Evolutionary conservation across 2,329 filamentous ascomycete species (phyloP), one percentile per base, ranked within the genome.

Genomic region (Periglandula ipomoeae): DNA sequence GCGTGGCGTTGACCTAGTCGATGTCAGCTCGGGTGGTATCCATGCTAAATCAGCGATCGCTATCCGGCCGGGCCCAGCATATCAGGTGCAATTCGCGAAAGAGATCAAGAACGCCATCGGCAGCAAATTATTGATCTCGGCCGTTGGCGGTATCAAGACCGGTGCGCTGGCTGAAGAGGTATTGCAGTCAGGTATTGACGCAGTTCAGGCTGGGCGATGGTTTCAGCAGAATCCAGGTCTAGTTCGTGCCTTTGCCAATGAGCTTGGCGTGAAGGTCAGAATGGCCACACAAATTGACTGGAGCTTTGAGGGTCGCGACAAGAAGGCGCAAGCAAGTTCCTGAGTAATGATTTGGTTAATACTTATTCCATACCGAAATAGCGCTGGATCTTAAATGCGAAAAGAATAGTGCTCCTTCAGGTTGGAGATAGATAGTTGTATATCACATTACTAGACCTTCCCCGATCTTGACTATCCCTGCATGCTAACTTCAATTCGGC

Each of bases 1-100:
- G 1, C 71, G 67, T 11, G 87, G 87, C 2, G 79, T 91, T 3
- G 87, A 93, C 61, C 68, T 93, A 2, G 68, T 93, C 1, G 88
- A 93, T 58, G 76, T 90, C 8, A 84, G 79, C 1, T 78, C 75
- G 2, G 86, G 80, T 1, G 87, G 85, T 3, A 77, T 77, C 43
- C 79, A 88, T 58, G 65, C 72, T 0, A n/a, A n/a, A n/a, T n/a
- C n/a, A n/a, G 59, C 64, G 43, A 79, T 82, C 56, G 78, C 81
- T 49, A 73, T 85, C 47, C 68, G 73, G 22, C 60, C 67, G 2
- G 79, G 77, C 0, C 80, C 81, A 0, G 84, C 73, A 0, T 90
- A 89, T 67, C 87, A 91, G 65, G 82, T 76, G 0, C 78, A 75
- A 0, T 84, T 89, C 56, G 81, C 87, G 0, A 78, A 83, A 59